Conservation (phyloP, 2,329 filamentous ascomycete species). For the Cryphonectria radicalis region DNA sequence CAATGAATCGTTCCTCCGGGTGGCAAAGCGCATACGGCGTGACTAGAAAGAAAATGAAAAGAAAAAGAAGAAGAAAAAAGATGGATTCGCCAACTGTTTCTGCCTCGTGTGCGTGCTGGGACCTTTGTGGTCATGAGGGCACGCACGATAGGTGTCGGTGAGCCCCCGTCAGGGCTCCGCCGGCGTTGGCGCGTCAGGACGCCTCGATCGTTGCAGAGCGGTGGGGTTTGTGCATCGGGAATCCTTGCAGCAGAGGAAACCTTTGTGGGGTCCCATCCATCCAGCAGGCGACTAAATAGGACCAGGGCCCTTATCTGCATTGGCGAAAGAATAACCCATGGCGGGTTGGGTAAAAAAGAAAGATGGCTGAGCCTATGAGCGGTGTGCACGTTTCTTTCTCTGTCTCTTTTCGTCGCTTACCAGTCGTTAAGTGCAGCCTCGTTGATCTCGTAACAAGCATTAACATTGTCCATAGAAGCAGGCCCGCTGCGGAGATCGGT, state of each 20-base stretch:
- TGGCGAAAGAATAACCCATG: slow-evolving; percentile 21
- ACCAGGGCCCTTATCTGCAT: slow-evolving; percentile 26
- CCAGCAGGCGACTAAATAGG: slow-evolving; percentile 4
- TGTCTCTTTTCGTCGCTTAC: neutral
- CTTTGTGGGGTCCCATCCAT: slow-evolving; percentile 15
- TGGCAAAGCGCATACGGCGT: slow-evolving; percentile 22
- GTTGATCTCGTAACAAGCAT: slow-evolving; percentile 1
- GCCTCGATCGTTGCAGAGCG: slow-evolving; percentile 22
- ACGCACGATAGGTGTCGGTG: slow-evolving; percentile 27
- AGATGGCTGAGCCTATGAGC: slow-evolving; percentile 24
- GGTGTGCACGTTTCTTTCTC: slow-evolving; percentile 27
- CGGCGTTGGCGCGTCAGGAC: slow-evolving; percentile 19
- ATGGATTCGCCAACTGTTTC: slow-evolving; percentile 10
- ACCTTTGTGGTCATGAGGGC: slow-evolving; percentile 25
- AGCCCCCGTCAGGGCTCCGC: slow-evolving; percentile 25
- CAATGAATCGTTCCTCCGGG: neutral
- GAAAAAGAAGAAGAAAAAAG: neutral
- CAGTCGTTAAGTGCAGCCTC: slow-evolving; percentile 11
- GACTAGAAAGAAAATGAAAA: neutral
- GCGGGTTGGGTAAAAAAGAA: neutral
- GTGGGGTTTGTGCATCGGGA: slow-evolving; percentile 19
- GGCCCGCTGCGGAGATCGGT: slow-evolving; percentile 1
- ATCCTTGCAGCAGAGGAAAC: slow-evolving; percentile 16
- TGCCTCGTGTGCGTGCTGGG: neutral
- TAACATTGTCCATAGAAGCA: slow-evolving; percentile 3